Conservation (phyloP, 768 basidiomycete species). For the Xerocomus brunneocitrinus region DNA sequence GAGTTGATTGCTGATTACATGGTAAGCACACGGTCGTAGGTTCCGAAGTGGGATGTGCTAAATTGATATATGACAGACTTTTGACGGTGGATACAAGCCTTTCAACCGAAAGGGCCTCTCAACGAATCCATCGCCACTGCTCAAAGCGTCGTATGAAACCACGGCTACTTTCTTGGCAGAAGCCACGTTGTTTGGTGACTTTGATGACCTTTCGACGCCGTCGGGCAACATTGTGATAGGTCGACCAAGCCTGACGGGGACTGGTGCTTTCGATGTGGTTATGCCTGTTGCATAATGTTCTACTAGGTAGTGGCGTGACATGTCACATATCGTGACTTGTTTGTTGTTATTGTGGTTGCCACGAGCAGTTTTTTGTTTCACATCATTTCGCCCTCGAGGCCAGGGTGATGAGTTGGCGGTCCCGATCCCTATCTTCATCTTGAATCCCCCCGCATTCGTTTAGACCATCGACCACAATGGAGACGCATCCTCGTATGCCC, state of each 20-base stretch:
- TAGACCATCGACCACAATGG: slow-evolving; percentile 16
- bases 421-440: slow-evolving; percentile 21
- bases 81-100: slow-evolving; percentile 95
- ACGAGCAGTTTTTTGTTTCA: slow-evolving; percentile 9
- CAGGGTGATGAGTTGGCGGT: slow-evolving; percentile 22
- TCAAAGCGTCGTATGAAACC: slow-evolving; percentile 98
- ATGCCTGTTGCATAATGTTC: slow-evolving; percentile 36
- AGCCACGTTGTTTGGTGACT: slow-evolving; percentile 91
- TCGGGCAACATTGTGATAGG: slow-evolving; percentile 92
- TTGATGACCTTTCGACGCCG: slow-evolving; percentile 86
- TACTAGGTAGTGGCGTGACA: slow-evolving; percentile 4
- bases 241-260: slow-evolving; percentile 84
- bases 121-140: slow-evolving; percentile 87
- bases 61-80: slow-evolving; percentile 58
- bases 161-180: slow-evolving; percentile 92
- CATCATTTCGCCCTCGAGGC: slow-evolving; percentile 14
- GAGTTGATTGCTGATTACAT: slow-evolving; percentile 99
- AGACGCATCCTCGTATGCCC: slow-evolving; percentile 39
- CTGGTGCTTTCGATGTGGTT: slow-evolving; percentile 88
- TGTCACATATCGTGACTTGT: slow-evolving; percentile 16
- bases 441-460: neutral
- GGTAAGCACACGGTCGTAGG: slow-evolving; percentile 47
- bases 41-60: neutral
- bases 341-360: slow-evolving; percentile 21
- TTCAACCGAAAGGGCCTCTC: slow-evolving; percentile 97